Conservation (phyloP, 2,329 filamentous ascomycete genomes). For the Sporothrix euskadiensis region DNA sequence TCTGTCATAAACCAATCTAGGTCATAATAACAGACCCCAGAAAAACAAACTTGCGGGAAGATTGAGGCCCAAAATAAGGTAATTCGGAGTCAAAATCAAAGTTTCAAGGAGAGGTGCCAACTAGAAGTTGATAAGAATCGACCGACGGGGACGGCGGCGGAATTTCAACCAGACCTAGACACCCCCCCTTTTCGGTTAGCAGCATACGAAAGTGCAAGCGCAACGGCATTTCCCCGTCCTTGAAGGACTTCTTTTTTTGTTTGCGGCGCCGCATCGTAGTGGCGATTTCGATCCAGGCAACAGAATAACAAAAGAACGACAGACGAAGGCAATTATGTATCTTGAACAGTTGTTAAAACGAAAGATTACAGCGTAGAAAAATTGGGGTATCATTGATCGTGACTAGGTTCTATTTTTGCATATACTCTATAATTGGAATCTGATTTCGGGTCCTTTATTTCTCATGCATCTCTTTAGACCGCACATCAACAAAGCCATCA, state of each 20-base stretch:
- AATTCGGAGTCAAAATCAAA: constrained; percentile 4
- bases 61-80: neutral
- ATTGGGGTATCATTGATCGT: constrained; percentile 11
- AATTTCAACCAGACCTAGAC: neutral
- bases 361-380: neutral
- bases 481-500: neutral
- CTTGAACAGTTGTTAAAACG: neutral
- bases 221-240: neutral
- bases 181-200: neutral
- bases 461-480: neutral
- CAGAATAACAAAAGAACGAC: neutral
- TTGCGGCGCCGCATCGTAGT: neutral
- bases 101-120: neutral
- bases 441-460: neutral
- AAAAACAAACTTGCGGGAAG: neutral
- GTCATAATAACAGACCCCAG: neutral
- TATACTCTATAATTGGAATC: neutral
- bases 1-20: neutral
- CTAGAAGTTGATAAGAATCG: neutral
- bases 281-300: neutral
- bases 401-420: neutral
- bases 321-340: too few species aligned
- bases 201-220: neutral
- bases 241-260: neutral
- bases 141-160: neutral